phyloP scores from a whole-genome alignment of 179 eudicot genomes.

The Corrigiola litoralis region DNA sequence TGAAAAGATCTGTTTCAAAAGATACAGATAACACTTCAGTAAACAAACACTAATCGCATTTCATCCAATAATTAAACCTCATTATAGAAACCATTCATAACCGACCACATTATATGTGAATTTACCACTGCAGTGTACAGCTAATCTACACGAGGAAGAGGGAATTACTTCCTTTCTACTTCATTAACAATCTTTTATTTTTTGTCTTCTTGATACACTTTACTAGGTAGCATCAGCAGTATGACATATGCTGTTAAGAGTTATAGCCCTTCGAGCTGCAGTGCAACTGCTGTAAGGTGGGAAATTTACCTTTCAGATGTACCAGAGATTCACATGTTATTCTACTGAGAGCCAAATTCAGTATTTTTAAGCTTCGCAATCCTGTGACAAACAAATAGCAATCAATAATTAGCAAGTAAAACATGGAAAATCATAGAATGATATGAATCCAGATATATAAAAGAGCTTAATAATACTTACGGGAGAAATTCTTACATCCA shows the following conservation, averaged over 20 bases:
- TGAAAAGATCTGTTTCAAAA: conserved; percentile 40
- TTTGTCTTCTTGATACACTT: no score
- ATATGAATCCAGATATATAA: not conserved
- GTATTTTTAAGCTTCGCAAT: conserved; percentile 45
- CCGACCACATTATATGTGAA: no score
- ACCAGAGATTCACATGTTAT: conserved; percentile 56
- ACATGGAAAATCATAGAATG: not conserved
- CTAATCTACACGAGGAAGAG: not conserved
- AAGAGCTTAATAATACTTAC: conserved; percentile 25
- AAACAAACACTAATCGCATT: not conserved
- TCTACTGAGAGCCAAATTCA: conserved; percentile 62
- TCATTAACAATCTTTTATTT: not conserved
- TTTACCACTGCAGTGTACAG: not conserved
- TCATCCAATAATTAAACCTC: not conserved
- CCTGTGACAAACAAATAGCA: conserved; percentile 27
- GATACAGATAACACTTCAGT: conserved; percentile 1
- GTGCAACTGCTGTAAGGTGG: not conserved
- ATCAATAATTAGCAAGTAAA: not conserved
- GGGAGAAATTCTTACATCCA: conserved; percentile 63
- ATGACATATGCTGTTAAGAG: not conserved
- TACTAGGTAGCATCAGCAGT: not conserved
- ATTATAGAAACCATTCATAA: no score
- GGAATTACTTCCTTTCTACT: not conserved
- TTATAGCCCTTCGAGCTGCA: not conserved
- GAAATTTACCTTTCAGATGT: conserved; percentile 50